Conservation (phyloP, 2,329 filamentous ascomycete species). For the Venturia nashicola region DNA sequence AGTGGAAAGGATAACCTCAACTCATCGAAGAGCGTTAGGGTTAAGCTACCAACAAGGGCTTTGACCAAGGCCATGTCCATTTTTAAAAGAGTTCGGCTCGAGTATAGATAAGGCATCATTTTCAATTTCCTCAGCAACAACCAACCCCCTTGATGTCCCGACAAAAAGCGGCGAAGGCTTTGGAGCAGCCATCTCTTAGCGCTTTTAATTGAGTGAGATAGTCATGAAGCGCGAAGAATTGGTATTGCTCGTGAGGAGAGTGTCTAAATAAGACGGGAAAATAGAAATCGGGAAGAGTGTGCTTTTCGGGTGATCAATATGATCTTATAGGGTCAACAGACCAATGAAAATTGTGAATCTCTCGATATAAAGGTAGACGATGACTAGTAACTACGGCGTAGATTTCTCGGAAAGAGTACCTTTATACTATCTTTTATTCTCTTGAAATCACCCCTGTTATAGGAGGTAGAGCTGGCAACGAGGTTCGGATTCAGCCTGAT, state of each 20-base stretch:
- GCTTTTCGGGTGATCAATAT: not conserved
- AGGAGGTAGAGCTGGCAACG: too few species aligned
- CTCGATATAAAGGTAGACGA: too few species aligned
- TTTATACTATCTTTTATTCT: too few species aligned
- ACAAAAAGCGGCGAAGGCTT: not conserved
- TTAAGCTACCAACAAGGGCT: not conserved
- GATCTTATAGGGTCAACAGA: too few species aligned
- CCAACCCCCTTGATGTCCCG: not conserved
- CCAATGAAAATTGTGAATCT: not conserved
- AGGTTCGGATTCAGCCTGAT: too few species aligned
- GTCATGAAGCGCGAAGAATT: not conserved
- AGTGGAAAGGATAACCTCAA: too few species aligned
- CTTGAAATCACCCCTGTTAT: too few species aligned
- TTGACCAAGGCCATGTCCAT: not conserved
- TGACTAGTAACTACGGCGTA: too few species aligned
- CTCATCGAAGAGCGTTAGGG: not conserved
- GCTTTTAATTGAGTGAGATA: not conserved
- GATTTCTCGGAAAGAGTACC: too few species aligned
- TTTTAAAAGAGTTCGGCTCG: not conserved
- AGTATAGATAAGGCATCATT: not conserved
- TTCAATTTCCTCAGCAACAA: not conserved
- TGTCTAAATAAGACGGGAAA: not conserved
- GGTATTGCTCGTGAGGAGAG: not conserved
- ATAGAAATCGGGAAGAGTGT: not conserved
- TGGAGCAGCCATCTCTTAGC: not conserved